Evolutionary conservation across 192 early-diverging fungal species (phyloP), one percentile per base, ranked within the genome.

Genomic region (Obelidium mucronatum): DNA sequence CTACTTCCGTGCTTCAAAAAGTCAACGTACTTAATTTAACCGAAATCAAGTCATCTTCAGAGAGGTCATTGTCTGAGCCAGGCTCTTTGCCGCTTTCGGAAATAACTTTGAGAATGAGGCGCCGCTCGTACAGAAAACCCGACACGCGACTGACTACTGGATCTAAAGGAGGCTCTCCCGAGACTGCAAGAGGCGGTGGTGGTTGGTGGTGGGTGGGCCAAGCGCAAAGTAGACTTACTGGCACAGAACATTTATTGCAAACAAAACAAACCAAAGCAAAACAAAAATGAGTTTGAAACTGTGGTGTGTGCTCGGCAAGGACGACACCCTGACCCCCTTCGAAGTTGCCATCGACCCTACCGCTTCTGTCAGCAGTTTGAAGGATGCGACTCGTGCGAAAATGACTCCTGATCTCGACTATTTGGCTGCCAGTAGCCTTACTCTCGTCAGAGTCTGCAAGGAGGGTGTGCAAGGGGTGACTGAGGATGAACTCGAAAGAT

Each of bases 91-190:
- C 92, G 79, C 91, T 84, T 62, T 97, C 93, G 34, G 85, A 88
- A 42, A 98, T 86, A 74, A 96, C 90, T 79, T 97, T 98, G 67
- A 90, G 73, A 74, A 97, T 93, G 62, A 99, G 82, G 68, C 93
- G 83, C 73, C 89, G 90, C 76, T 99, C 96, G 83, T 91, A 99
- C 37, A 99, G 72, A 56, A 92, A 85, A 24, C 96, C 96, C 24
- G 90, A 90, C 79, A 93, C 93, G 60, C 86, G 80, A 3, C 94
- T 96, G 58, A 97, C 85, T 33, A 99, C 97, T 3, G 97, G 96
- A 71, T 94, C 89, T 65, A 86, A 84, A 48, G 94, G 93, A 37
- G 90, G 84, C 82, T 97, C 95, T 31, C 96, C 96, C 40, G 95
- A 96, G 79, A 99, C 96, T 98, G n/a, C n/a, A n/a, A n/a, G n/a